Conservation (phyloP, 2,329 filamentous ascomycete species). For the Elsinoe ampelina region DNA sequence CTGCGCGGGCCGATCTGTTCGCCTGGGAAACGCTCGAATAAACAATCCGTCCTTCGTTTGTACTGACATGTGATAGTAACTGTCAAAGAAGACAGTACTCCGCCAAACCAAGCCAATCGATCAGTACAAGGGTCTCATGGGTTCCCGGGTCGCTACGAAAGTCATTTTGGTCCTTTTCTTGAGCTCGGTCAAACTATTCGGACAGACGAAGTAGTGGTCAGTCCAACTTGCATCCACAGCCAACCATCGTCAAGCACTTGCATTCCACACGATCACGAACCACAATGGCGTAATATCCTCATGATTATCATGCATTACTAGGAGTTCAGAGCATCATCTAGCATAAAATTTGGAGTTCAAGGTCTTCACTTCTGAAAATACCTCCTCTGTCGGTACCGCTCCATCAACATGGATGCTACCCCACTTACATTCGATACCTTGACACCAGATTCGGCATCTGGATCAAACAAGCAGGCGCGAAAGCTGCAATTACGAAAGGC, state of each 20-base stretch:
- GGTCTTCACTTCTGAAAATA: not conserved
- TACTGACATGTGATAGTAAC: conserved; percentile 7
- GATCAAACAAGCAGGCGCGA: conserved; percentile 13
- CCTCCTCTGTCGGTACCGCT: not conserved
- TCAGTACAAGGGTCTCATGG: conserved; percentile 7
- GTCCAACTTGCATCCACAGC: not conserved
- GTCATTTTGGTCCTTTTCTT: not conserved
- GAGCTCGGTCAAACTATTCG: not conserved
- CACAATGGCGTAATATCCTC: not conserved
- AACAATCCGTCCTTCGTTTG: conserved; percentile 1
- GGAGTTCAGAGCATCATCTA: conserved; percentile 4
- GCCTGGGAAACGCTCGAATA: conserved; percentile 1
- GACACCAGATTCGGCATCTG: not conserved
- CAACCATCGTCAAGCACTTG: not conserved
- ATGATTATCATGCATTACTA: conserved; percentile 7
- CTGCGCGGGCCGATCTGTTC: conserved; percentile 6
- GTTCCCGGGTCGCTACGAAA: not conserved
- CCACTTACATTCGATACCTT: conserved; percentile 2
- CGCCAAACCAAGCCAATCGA: conserved; percentile 2
- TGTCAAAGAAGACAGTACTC: not conserved
- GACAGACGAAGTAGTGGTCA: not conserved
- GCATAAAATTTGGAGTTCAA: not conserved
- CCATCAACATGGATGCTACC: conserved; percentile 8
- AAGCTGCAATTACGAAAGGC: conserved; percentile 28
- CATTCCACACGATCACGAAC: conserved; percentile 5